phyloP scores from a whole-genome alignment of 805 yeast genomes.

The Ogataea paraovalis region DNA sequence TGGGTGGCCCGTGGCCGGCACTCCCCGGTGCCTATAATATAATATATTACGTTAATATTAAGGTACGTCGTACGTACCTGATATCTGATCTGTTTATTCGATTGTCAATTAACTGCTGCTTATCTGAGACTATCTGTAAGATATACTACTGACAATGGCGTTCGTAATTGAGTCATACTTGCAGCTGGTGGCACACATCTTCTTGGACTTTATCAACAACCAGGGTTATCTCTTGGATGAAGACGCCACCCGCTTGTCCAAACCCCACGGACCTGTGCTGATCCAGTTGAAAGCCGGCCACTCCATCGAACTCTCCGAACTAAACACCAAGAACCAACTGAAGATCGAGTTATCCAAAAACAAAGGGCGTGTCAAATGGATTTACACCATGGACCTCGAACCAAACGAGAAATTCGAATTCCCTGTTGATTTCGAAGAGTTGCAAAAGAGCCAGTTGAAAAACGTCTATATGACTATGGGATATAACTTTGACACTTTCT shows the following conservation, averaged over 20 bases:
- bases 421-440: slow-evolving; percentile 1
- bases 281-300: slow-evolving; percentile 2
- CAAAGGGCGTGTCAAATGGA: slow-evolving; percentile 4
- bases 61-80: too few relatives aligned
- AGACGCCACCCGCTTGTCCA: slow-evolving; percentile 1
- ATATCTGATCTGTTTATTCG: too few relatives aligned
- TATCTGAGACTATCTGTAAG: too few relatives aligned
- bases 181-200: slow-evolving; percentile 8
- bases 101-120: too few relatives aligned
- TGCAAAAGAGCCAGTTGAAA: not conserved
- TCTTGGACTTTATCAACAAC: slow-evolving; percentile 6
- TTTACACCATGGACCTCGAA: not conserved
- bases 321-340: not conserved
- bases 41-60: too few relatives aligned
- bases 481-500: slow-evolving; percentile 4
- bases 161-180: slow-evolving; percentile 1
- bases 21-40: too few relatives aligned
- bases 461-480: slow-evolving; percentile 3
- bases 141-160: not conserved
- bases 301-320: not conserved
- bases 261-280: not conserved
- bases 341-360: slow-evolving; percentile 1
- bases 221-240: slow-evolving; percentile 2
- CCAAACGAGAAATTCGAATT: not conserved
- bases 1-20: too few relatives aligned